Percentiles rank a stretch among this genome's conserved stretches.
Evolutionary conservation across 2,329 filamentous ascomycete genomes (phyloP).

Genomic region (Diaporthe citrichinensis): DNA sequence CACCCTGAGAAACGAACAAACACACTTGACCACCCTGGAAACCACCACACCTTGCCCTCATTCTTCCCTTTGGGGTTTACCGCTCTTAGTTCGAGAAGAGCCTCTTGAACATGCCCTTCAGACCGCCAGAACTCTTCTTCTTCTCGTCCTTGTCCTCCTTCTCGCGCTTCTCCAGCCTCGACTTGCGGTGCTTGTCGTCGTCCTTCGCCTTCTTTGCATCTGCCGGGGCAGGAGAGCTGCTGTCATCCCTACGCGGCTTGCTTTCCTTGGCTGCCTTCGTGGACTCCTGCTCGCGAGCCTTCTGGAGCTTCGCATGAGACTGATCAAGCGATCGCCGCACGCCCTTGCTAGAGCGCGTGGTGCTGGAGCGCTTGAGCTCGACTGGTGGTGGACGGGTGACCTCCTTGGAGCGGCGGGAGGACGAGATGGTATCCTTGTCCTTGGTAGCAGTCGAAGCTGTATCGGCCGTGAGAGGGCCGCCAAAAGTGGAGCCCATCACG

Average conservation of each 20-base stretch:
- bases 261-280: slow-evolving; percentile 33
- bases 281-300: slow-evolving; percentile 45
- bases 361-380: slow-evolving; percentile 51
- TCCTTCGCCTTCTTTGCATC: slow-evolving; percentile 3
- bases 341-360: slow-evolving; percentile 48
- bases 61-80: background rate
- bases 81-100: slow-evolving; percentile 33
- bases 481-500: slow-evolving; percentile 45
- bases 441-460: slow-evolving; percentile 39
- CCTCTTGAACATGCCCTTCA: slow-evolving; percentile 43
- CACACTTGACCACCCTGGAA: background rate
- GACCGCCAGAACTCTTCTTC: slow-evolving; percentile 40
- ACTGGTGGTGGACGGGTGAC: slow-evolving; percentile 45
- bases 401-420: slow-evolving; percentile 45
- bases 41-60: background rate
- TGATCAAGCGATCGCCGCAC: slow-evolving; percentile 50
- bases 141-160: slow-evolving; percentile 39
- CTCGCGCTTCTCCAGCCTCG: slow-evolving; percentile 39
- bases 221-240: slow-evolving; percentile 21
- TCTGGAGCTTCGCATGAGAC: slow-evolving; percentile 45
- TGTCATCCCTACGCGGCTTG: slow-evolving; percentile 8
- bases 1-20: slow-evolving; percentile 14
- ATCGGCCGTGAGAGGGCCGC: slow-evolving; percentile 41
- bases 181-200: slow-evolving; percentile 41
- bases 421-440: slow-evolving; percentile 40